Percentiles rank a stretch among this genome's conserved stretches.
Conservation (phyloP, 805 yeast genomes). For the Kluyveromyces aestuarii region DNA sequence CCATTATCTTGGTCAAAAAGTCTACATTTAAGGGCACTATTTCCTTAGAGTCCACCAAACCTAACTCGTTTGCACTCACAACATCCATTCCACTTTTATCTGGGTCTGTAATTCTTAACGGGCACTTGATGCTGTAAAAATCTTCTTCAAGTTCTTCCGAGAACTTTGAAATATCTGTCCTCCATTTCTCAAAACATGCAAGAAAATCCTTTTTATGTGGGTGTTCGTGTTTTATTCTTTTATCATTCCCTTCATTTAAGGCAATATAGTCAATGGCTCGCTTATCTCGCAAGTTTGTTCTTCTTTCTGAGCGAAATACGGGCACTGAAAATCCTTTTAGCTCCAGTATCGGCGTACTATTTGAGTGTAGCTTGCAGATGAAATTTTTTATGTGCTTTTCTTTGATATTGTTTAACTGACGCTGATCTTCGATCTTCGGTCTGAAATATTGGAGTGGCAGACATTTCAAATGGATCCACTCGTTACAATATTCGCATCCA, state of each 20-base stretch:
- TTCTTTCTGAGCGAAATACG: constrained; percentile 14
- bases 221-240: constrained; percentile 47
- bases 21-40: constrained; percentile 18
- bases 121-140: constrained; percentile 13
- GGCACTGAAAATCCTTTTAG: background rate
- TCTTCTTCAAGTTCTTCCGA: constrained; percentile 9
- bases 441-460: constrained; percentile 9
- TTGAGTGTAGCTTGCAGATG: constrained; percentile 10
- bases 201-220: constrained; percentile 37
- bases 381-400: constrained; percentile 8
- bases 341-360: constrained; percentile 1
- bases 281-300: constrained; percentile 47
- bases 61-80: constrained; percentile 8
- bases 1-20: constrained; percentile 37
- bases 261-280: constrained; percentile 70
- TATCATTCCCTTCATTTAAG: constrained; percentile 58
- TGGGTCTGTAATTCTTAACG: constrained; percentile 16
- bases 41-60: constrained; percentile 6
- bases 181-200: constrained; percentile 13
- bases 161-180: constrained; percentile 8
- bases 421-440: constrained; percentile 3
- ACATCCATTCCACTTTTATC: constrained; percentile 15
- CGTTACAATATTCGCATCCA: constrained; percentile 15
- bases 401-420: constrained; percentile 2
- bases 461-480: constrained; percentile 16